Base-by-base conservation (phyloP, 129 eudicot genomes). In the Smallanthus sonchifolius region DNA sequence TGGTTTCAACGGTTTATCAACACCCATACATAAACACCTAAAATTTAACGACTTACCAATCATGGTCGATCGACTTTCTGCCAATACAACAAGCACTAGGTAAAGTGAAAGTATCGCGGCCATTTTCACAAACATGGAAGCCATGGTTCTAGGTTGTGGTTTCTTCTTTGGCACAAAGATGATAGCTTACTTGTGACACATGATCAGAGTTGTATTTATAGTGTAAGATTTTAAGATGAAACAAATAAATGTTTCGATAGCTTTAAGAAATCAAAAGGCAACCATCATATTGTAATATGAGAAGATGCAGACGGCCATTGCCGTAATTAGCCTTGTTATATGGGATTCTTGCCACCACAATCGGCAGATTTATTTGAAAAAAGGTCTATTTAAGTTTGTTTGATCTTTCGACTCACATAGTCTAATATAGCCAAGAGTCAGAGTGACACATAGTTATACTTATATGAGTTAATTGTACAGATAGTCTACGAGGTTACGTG, bases 111-210 rank as follows among this genome's bases (percentile, higher is more conserved):
- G 64, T 24, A 10, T 45, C 1, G 75, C 15, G 5, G 28, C 81
- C 34, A 69, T 34, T 36, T 69, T 77, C 70, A 77, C 70, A 56
- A 77, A 77, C 64, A 36, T 19, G 51, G 70, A 59, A 69, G 70
- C 65, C 81, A 77, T 60, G 19, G 14, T 67, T 76, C 9, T 19
- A 39, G 75, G 42, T 56, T 39, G 15, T 67, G 9, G 81, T 45
- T 20, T 66, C 66, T 54, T 67, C 3, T 49, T 24, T 2, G 80
- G 5, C 44, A 35, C 37, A 28, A 55, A 34, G 32, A 43, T 10
- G 42, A 16, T 59, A 17, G 40, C 63, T 75, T 37, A 24, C 7
- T 71, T 43, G 63, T 56, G 76, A 61, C 72, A 39, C 70, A 16
- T 60, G 54, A 61, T 45, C 34, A 49, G 17, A 59, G 75, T 35